Conservation (phyloP, 2,329 filamentous ascomycete species). For the Berkeleyomyces basicola region DNA sequence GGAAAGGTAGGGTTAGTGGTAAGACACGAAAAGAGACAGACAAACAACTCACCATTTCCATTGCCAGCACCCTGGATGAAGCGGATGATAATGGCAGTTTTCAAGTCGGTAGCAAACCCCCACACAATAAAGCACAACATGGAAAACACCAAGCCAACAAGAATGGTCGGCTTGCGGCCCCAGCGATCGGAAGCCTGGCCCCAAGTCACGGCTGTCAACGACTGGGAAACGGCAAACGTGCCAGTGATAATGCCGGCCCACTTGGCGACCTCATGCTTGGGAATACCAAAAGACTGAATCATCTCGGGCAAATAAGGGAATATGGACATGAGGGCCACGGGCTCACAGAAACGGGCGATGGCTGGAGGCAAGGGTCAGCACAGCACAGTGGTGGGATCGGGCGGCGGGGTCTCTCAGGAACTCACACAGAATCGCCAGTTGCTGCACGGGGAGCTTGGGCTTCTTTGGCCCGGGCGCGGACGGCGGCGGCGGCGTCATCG, state of each 20-base stretch:
- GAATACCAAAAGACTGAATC: slow-evolving; percentile 62
- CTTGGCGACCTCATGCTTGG: slow-evolving; percentile 54
- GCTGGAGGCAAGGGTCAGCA: slow-evolving; percentile 28
- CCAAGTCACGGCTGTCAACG: slow-evolving; percentile 56
- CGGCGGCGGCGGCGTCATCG: background rate
- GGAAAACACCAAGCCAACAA: slow-evolving; percentile 56
- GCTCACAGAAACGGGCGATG: slow-evolving; percentile 64
- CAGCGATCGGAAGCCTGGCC: slow-evolving; percentile 59
- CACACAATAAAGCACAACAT: slow-evolving; percentile 70
- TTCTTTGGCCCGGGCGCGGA: slow-evolving; percentile 3
- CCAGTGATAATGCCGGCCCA: slow-evolving; percentile 65
- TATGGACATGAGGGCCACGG: slow-evolving; percentile 53
- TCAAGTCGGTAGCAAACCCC: slow-evolving; percentile 63
- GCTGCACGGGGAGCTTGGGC: slow-evolving; percentile 11
- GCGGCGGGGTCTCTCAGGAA: slow-evolving; percentile 1
- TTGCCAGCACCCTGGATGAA: slow-evolving; percentile 71
- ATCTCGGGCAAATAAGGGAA: slow-evolving; percentile 62
- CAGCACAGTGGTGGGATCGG: background rate
- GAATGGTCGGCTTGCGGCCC: slow-evolving; percentile 69
- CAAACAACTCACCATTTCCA: slow-evolving; percentile 47
- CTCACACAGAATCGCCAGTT: slow-evolving; percentile 11
- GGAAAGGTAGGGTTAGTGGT: background rate
- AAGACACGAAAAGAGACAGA: slow-evolving; percentile 4
- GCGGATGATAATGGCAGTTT: slow-evolving; percentile 64
- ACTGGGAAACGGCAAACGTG: slow-evolving; percentile 56